These are phyloP conservation scores for Ascoidea tarda DNA, from an alignment of 805 yeast species.

Conservation along the genomic window DNA sequence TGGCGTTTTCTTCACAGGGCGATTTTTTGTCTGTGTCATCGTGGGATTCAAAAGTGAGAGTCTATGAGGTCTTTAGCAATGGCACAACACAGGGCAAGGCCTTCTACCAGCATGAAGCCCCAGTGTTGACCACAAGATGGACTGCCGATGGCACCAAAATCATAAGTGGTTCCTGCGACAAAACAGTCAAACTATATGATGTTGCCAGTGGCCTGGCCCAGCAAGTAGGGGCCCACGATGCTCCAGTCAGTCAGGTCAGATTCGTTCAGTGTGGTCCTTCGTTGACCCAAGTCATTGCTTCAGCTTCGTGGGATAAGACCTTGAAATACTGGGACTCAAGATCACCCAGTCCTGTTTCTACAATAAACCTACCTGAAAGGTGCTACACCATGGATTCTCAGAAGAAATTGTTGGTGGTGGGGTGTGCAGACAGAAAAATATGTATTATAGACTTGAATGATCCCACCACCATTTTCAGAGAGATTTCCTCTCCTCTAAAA, in stretches of 20 bases:
- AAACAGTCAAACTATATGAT: slow-evolving; percentile 74
- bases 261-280: slow-evolving; percentile 77
- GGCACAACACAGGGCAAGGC: slow-evolving; percentile 86
- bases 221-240: slow-evolving; percentile 79
- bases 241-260: slow-evolving; percentile 60
- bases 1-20: slow-evolving; percentile 77
- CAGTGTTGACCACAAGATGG: slow-evolving; percentile 77
- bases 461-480: slow-evolving; percentile 74
- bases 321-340: slow-evolving; percentile 91
- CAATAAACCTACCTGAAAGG: slow-evolving; percentile 76
- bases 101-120: slow-evolving; percentile 77
- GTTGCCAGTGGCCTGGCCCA: slow-evolving; percentile 67
- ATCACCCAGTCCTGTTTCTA: slow-evolving; percentile 67
- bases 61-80: slow-evolving; percentile 67
- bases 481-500: slow-evolving; percentile 63
- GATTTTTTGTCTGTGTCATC: slow-evolving; percentile 72
- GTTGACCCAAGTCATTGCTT: slow-evolving; percentile 63
- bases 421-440: slow-evolving; percentile 81
- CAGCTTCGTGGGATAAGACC: slow-evolving; percentile 96
- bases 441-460: slow-evolving; percentile 63
- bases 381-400: slow-evolving; percentile 81
- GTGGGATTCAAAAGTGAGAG: slow-evolving; percentile 92
- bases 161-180: slow-evolving; percentile 83
- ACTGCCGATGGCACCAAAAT: slow-evolving; percentile 76
- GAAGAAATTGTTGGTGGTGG: slow-evolving; percentile 78